Evolutionary conservation across 2,329 filamentous ascomycete genomes (phyloP), one percentile per base, ranked within the genome.

Genomic region (Aspergillus sojae): DNA sequence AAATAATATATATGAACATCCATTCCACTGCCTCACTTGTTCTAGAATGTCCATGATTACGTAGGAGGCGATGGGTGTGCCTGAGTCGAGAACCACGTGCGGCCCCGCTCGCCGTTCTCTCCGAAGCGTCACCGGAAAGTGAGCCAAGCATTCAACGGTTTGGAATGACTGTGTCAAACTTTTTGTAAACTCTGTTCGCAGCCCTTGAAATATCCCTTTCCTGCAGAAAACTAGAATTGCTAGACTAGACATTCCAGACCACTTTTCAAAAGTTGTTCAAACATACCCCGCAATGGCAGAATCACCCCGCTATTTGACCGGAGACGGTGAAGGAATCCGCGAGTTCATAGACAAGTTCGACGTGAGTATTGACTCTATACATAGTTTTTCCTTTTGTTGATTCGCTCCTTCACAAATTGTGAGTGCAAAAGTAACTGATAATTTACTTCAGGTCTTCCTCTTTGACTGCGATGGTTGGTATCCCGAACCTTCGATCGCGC

Each of bases 391-490:
- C 10, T 11, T 41, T 28, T 28, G 26, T 28, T 28, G 26, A 7
- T 28, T 28, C 5, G 26, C 26, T 28, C 26, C 26, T 28, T 28
- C 26, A 28, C 26, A 28, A 28, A 41, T n/a, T 9, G 16, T 34
- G 23, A 57, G 45, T 26, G 59, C 21, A 39, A 21, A 55, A 60
- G 59, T 65, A 45, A 60, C 66, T 73, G 74, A 73, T 60, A 61
- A 30, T 10, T 1, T 57, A 54, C 10, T 16, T 64, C 70, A 96
- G 93, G 89, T 92, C 41, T 98, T 99, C 75, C 84, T 99, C 14
- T 92, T 99, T 74, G 95, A 99, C 77, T 99, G 95, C 81, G 95
- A 99, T 87, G 95, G 94, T 96, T 83, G 73, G 83, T 75, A 36
- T 58, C 50, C 57, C 59, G 26, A 43, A n/a, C 3, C 19, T 36